phyloP scores from a whole-genome alignment of 2,329 filamentous ascomycete species.

The Fusarium concolor region DNA sequence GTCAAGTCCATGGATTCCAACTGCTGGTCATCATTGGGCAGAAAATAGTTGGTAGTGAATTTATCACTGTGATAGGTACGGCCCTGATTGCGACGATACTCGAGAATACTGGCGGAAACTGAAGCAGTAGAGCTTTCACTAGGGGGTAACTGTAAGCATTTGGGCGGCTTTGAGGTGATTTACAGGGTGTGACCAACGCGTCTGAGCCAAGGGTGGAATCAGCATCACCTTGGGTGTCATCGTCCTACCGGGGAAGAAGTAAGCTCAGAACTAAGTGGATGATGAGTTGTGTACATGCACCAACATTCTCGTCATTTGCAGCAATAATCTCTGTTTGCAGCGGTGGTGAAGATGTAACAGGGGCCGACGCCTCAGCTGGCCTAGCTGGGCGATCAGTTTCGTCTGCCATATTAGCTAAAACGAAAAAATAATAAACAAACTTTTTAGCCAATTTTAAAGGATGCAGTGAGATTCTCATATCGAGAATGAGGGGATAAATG shows the following conservation, averaged over 20 bases:
- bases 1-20: constrained; percentile 22
- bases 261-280: neutral
- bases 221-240: neutral
- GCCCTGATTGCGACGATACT: constrained; percentile 26
- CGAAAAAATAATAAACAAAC: neutral
- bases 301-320: neutral
- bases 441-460: too few relatives aligned
- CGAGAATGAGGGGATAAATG: too few relatives aligned
- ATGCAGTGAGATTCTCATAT: too few relatives aligned
- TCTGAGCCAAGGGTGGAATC: neutral
- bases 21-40: constrained; percentile 25
- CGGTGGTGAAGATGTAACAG: neutral
- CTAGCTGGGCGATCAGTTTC: neutral
- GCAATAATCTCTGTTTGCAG: neutral
- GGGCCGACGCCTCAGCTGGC: neutral
- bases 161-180: neutral
- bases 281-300: constrained; percentile 1
- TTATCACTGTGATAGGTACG: constrained; percentile 33
- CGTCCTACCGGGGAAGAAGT: neutral
- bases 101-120: constrained; percentile 17
- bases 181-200: neutral
- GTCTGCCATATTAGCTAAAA: too few relatives aligned
- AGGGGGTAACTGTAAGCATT: neutral
- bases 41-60: constrained; percentile 14
- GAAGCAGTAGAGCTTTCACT: constrained; percentile 27